Percentiles rank a stretch among this genome's conserved stretches.
Evolutionary conservation across 352 stramenopile genomes (phyloP).

Genomic region (Aphanomyces invadans): DNA sequence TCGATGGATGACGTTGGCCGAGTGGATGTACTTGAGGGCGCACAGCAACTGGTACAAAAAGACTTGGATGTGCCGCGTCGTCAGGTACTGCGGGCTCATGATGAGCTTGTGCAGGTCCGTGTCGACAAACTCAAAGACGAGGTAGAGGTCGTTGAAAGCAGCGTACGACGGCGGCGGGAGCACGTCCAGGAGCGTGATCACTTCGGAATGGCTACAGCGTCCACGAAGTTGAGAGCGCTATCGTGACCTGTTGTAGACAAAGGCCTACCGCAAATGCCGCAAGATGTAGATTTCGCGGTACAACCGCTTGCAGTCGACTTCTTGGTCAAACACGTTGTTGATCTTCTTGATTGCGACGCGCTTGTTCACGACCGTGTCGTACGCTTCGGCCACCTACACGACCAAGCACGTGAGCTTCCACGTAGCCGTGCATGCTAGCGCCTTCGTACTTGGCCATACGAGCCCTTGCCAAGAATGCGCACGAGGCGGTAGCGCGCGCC

Average conservation of each 20-base stretch:
- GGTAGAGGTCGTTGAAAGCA: conserved; percentile 44
- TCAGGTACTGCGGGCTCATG: conserved; percentile 45
- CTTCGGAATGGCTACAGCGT: conserved; percentile 24
- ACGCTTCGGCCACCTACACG: conserved; percentile 35
- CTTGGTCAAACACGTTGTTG: conserved; percentile 30
- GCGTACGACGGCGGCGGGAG: conserved; percentile 25
- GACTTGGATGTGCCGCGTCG: conserved; percentile 73
- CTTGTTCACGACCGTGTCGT: conserved; percentile 23
- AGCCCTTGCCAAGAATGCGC: conserved; percentile 72
- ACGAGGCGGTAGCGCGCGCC: conserved; percentile 70
- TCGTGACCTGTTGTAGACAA: too few species aligned
- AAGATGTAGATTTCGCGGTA: conserved; percentile 31
- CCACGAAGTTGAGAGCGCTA: neutral
- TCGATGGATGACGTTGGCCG: conserved; percentile 33
- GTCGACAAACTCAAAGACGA: conserved; percentile 55
- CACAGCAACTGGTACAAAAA: conserved; percentile 78
- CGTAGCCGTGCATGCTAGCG: too few species aligned
- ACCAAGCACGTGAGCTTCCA: conserved; percentile 32
- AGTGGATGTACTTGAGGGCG: conserved; percentile 81
- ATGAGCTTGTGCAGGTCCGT: conserved; percentile 64
- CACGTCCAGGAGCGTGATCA: conserved; percentile 28
- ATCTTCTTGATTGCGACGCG: conserved; percentile 30
- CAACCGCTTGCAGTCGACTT: conserved; percentile 28
- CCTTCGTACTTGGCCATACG: conserved; percentile 66
- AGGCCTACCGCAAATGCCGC: conserved; percentile 25